Base-by-base conservation (phyloP, 139 green algal genomes). In the Chlorella sp. region DNA sequence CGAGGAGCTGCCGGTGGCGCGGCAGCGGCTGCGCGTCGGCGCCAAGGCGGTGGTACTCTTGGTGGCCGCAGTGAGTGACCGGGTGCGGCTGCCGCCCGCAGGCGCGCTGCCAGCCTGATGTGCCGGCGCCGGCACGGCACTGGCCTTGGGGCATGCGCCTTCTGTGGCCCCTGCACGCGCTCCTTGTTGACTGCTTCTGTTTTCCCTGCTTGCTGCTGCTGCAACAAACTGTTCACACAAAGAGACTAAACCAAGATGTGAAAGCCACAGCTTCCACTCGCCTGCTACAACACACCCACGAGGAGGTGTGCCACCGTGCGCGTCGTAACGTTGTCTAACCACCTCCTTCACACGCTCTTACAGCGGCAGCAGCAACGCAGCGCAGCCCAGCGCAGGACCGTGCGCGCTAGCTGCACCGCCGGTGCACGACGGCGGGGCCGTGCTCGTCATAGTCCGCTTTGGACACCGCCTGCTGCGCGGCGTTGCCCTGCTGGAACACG, bases 391-490 rank as follows among this genome's bases (percentile, higher is more conserved):
- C n/a, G n/a, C n/a, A n/a, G n/a, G n/a, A n/a, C n/a, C n/a, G n/a
- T n/a, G n/a, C n/a, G n/a, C n/a, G n/a, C n/a, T n/a, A n/a, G n/a
- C n/a, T n/a, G n/a, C n/a, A n/a, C n/a, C n/a, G n/a, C n/a, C n/a
- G n/a, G n/a, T n/a, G 92, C 17, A 97, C 76, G 0, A 85, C 73
- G 0, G 31, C 51, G 7, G 94, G 93, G 6, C 94, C 93, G 8
- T 58, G 56, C 72, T 97, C 94, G 9, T 97, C 90, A 71, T 98
- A 98, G 5, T 98, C 94, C 0, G 53, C 73, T 67, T 97, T 96
- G 29, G 31, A 97, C 80, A 41, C 93, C 85, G 43, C 95, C 91
- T 40, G 80, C n/a, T n/a, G n/a, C n/a, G n/a, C n/a, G n/a, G n/a
- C n/a, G n/a, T n/a, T n/a, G n/a, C n/a, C 87, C 50, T 96, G 90